phyloP scores from a whole-genome alignment of 129 eudicot genomes.

The Erigeron canadensis region DNA sequence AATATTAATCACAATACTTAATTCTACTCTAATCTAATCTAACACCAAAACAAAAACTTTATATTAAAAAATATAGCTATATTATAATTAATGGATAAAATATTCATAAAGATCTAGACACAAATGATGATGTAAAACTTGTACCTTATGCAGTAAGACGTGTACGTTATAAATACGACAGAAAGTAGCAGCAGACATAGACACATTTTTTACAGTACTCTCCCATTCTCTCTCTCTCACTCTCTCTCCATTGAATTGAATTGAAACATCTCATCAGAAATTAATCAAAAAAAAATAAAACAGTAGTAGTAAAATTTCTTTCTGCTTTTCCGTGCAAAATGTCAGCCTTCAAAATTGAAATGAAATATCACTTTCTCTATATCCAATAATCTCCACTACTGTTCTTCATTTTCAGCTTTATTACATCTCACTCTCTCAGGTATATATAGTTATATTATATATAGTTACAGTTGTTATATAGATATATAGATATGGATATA shows the following conservation, averaged over 20 bases:
- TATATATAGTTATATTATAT: neutral
- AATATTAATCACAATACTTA: conserved; percentile 1
- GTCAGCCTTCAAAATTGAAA: conserved; percentile 27
- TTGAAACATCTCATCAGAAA: neutral
- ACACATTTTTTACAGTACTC: conserved; percentile 31
- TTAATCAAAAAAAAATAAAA: neutral
- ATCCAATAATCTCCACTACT: conserved; percentile 24
- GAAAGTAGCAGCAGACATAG: conserved; percentile 34
- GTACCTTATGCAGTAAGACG: conserved; percentile 5
- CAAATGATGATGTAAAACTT: neutral
- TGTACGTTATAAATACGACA: conserved; percentile 32
- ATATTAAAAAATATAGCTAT: too few species aligned
- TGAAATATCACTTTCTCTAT: conserved; percentile 26
- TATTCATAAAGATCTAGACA: conserved; percentile 21
- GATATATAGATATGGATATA: conserved; percentile 12
- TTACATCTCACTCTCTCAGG: too few species aligned
- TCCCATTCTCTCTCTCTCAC: conserved; percentile 15
- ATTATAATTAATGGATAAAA: neutral
- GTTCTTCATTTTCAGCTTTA: conserved; percentile 14
- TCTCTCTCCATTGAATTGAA: conserved; percentile 44
- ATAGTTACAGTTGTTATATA: too few species aligned
- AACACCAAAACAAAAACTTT: neutral
- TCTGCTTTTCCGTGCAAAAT: conserved; percentile 30
- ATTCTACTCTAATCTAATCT: neutral
- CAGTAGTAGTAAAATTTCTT: conserved; percentile 4